These are phyloP conservation scores for Dissophora ornata DNA, from an alignment of 192 early-diverging fungal genomes.

Conservation along the genomic window DNA sequence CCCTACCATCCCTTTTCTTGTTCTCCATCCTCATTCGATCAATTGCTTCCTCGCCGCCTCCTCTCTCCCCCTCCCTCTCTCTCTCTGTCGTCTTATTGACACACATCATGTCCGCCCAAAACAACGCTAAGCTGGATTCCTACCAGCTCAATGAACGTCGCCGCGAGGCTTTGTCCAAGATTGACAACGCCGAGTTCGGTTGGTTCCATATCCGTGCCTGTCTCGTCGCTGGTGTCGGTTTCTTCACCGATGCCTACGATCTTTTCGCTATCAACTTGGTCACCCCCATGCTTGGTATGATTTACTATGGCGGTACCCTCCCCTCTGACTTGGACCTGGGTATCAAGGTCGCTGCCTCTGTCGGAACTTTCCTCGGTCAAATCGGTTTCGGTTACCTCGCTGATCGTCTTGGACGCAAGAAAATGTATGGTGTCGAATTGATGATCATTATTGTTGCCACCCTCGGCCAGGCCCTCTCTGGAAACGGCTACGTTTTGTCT, in stretches of 20 bases:
- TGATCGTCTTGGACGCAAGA: constrained; percentile 86
- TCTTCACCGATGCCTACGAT: constrained; percentile 97
- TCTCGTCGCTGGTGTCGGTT: constrained; percentile 77
- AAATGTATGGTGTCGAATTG: constrained; percentile 89
- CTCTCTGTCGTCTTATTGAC: not conserved
- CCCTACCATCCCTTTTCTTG: not conserved
- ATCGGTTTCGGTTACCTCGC: constrained; percentile 85
- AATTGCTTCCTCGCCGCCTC: constrained; percentile 5
- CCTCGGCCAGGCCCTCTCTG: constrained; percentile 80
- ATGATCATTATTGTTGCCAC: constrained; percentile 92
- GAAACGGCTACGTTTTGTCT: constrained; percentile 73
- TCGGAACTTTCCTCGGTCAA: constrained; percentile 91
- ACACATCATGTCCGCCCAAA: constrained; percentile 31
- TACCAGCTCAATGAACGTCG: constrained; percentile 50
- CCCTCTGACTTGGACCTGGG: constrained; percentile 79
- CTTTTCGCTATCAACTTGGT: constrained; percentile 93
- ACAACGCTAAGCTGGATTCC: constrained; percentile 57
- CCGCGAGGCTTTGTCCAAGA: constrained; percentile 55
- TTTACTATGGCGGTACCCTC: constrained; percentile 68
- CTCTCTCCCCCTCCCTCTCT: not conserved
- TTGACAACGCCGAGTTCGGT: constrained; percentile 80
- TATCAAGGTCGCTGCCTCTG: constrained; percentile 83
- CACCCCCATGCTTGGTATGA: constrained; percentile 86
- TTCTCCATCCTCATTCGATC: constrained; percentile 8
- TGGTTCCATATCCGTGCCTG: constrained; percentile 80